phyloP scores from a whole-genome alignment of 2,329 filamentous ascomycete genomes.

The Magnaporthales sp. region DNA sequence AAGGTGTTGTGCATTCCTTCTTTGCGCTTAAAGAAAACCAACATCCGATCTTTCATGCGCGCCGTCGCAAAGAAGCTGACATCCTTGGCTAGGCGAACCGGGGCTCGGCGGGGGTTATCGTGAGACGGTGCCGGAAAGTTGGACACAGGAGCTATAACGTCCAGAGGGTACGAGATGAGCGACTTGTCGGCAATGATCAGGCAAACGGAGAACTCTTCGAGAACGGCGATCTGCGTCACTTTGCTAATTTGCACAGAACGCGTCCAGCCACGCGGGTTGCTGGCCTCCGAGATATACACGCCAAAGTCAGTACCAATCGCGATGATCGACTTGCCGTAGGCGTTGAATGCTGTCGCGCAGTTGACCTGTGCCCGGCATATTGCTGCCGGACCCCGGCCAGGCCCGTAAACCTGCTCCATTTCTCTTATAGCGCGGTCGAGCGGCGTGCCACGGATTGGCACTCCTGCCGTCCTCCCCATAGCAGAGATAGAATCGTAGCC shows the following conservation, averaged over 20 bases:
- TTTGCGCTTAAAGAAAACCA: constrained; percentile 96
- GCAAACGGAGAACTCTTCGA: constrained; percentile 93
- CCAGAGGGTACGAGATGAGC: constrained; percentile 87
- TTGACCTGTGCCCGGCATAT: constrained; percentile 84
- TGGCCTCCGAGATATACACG: constrained; percentile 80
- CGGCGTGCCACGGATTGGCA: constrained; percentile 83
- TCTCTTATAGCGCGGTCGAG: constrained; percentile 85
- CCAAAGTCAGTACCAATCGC: constrained; percentile 94
- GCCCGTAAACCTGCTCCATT: constrained; percentile 69
- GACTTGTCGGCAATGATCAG: constrained; percentile 85
- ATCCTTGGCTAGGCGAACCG: constrained; percentile 85
- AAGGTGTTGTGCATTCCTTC: constrained; percentile 90
- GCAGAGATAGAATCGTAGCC: constrained; percentile 60
- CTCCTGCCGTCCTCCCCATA: constrained; percentile 51
- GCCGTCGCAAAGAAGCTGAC: constrained; percentile 96
- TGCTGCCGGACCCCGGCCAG: constrained; percentile 60
- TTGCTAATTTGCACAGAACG: constrained; percentile 67
- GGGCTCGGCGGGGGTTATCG: constrained; percentile 75
- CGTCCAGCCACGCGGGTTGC: constrained; percentile 84
- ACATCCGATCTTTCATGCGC: constrained; percentile 89
- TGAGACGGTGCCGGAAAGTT: constrained; percentile 52
- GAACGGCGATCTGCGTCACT: constrained; percentile 87
- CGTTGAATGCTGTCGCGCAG: constrained; percentile 84
- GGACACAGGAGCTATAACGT: constrained; percentile 63
- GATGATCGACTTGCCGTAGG: constrained; percentile 76